Evolutionary conservation across 2,329 filamentous ascomycete species (phyloP), one percentile per base, ranked within the genome.

Genomic region (Lithohypha guttulata): DNA sequence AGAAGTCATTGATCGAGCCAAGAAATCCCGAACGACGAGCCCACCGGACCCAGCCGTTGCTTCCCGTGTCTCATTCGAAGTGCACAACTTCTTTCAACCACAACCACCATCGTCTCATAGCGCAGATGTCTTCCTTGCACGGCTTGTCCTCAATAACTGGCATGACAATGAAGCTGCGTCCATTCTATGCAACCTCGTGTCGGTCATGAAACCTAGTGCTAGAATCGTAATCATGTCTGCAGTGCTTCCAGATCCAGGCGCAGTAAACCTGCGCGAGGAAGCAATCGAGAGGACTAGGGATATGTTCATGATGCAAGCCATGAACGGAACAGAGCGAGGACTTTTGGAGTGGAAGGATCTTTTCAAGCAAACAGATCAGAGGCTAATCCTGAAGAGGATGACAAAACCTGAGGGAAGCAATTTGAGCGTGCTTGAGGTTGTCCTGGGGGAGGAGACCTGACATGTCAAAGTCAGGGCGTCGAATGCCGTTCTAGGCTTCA

Each of bases 121-220:
- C 22, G 53, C 53, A 20, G 38, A 48, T 23, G 48, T 51, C 6
- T 61, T 60, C 42, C 50, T 57, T 19, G 54, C 61, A 14, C 54
- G 59, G 13, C 56, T 55, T 47, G 57, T 61, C 34, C 48, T 61
- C 14, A 62, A 64, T 44, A 61, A 65, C 41, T 62, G 55, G 54
- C 50, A 47, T 17, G 56, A 61, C 39, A 47, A 50, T 11, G 53
- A 63, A 26, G 53, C 52, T 15, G 47, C 58, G 13, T 47, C 43
- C 17, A 63, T 65, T 23, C 44, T 65, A 34, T 42, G 42, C 14
- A 46, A 51, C 2, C 25, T 63, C 6, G 43, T 59, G 2, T 53
- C 58, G 3, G 59, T 52, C 1, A 43, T 62, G 39, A 53, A 56
- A 42, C 26, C 17, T 13, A 21, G 25, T 2, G 41, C 48, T 9